Evolutionary conservation across 2,329 filamentous ascomycete species (phyloP), one percentile per base, ranked within the genome.

Genomic region (Sclerotinia nivalis): DNA sequence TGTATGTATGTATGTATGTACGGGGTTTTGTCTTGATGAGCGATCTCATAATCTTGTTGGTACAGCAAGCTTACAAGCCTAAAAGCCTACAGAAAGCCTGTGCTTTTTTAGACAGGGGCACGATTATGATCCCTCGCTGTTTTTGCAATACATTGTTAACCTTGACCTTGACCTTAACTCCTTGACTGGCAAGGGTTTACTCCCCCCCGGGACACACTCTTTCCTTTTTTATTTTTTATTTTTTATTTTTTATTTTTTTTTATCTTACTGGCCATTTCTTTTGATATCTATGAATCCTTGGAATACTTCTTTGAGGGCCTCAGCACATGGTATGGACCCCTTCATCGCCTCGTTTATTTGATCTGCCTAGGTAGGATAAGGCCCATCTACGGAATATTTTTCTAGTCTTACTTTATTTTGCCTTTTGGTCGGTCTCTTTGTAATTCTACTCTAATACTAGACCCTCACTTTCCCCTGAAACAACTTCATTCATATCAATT

Each of bases 311-410:
- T 66, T 64, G 59, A 67, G 70, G 54, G 68, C 56, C 31, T 34
- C 71, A 68, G 66, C 71, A 67, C 62, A 67, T 72, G 68, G 71
- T 71, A 68, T 54, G 28, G 15, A 62, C 58, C 67, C 59, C 70
- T 69, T 62, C 50, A 58, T 67, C 54, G 58, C 60, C 66, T 68
- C 69, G 45, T 58, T 50, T 56, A 49, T 43, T 37, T 55, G 2
- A 40, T 37, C 45, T 37, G 37, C 45, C 54, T 43, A 25, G 47
- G 45, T 43, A 43, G 45, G 47, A 28, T 55, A 50, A 58, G 28
- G 49, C 12, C 45, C 18, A 49, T 34, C 45, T 18, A 52, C 22
- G 22, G 60, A 52, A 52, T 50, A 28, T 64, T n/a, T 50, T 37
- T 37, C 2, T 25, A 64, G 22, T 52, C 40, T 15, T 55, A 10